phyloP scores from a whole-genome alignment of 768 basidiomycete genomes.

The Phaeolepiota aurea region DNA sequence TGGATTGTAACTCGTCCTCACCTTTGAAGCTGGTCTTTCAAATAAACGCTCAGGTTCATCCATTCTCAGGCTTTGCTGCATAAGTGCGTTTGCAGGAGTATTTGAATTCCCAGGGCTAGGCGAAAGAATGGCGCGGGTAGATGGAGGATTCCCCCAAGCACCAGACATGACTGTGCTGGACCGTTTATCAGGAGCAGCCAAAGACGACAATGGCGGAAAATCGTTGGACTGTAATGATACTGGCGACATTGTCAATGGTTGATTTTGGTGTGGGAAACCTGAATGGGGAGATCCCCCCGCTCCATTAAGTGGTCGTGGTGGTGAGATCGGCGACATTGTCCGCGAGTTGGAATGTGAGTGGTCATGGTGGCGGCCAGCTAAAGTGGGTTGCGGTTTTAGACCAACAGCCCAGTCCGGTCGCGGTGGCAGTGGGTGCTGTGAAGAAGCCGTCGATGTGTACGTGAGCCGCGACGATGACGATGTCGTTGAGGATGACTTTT shows the following conservation, averaged over 20 bases:
- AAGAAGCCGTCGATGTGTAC: conserved; percentile 67
- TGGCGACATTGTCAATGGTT: conserved; percentile 12
- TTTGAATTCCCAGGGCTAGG: conserved; percentile 19
- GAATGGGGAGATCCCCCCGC: conserved; percentile 19
- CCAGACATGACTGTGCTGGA: conserved; percentile 42
- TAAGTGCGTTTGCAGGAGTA: conserved; percentile 16
- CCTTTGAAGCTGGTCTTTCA: conserved; percentile 42
- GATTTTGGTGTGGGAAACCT: conserved; percentile 22
- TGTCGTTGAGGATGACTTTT: conserved; percentile 62
- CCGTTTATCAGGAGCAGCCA: conserved; percentile 39
- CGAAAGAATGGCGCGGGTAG: conserved; percentile 42
- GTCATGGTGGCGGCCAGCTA: conserved; percentile 53
- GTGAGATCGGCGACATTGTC: conserved; percentile 32
- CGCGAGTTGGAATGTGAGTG: conserved; percentile 28
- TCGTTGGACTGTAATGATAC: conserved; percentile 48
- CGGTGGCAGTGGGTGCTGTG: conserved; percentile 68
- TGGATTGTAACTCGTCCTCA: conserved; percentile 8
- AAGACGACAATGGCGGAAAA: conserved; percentile 61
- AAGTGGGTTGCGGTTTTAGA: conserved; percentile 65
- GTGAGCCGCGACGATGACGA: conserved; percentile 77
- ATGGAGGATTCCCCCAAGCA: conserved; percentile 61
- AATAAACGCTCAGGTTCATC: conserved; percentile 39
- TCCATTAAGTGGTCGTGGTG: conserved; percentile 26
- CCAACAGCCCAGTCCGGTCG: conserved; percentile 89
- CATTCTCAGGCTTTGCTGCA: conserved; percentile 14